Evolutionary conservation across 805 yeast genomes (phyloP).

Genomic region (Yarrowia phangngaensis): DNA sequence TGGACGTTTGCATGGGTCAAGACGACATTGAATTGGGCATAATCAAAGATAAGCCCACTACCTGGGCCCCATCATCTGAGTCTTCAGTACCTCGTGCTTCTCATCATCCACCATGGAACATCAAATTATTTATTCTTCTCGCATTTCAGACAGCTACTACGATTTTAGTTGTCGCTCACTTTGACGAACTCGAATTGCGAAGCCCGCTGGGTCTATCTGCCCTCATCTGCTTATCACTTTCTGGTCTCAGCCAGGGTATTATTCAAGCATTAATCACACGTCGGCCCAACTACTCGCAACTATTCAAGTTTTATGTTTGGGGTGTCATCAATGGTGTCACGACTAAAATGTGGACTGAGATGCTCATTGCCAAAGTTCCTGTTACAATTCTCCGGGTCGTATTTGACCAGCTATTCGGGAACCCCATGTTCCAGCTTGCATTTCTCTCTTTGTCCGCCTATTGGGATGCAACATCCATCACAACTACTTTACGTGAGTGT

Average conservation of each 20-base stretch:
- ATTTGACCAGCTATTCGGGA: conserved; percentile 39
- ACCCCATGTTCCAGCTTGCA: conserved; percentile 37
- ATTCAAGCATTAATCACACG: conserved; percentile 33
- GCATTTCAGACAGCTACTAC: conserved; percentile 1
- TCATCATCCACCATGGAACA: conserved; percentile 15
- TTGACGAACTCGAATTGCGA: conserved; percentile 6
- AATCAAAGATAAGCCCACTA: conserved; percentile 24
- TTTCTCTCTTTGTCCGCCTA: conserved; percentile 38
- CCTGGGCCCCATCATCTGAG: background rate
- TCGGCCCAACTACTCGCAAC: conserved; percentile 16
- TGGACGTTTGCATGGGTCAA: conserved; percentile 12
- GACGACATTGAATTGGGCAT: conserved; percentile 25
- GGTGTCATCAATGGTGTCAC: conserved; percentile 38
- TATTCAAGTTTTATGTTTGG: conserved; percentile 40
- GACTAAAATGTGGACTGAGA: conserved; percentile 40
- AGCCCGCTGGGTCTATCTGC: conserved; percentile 17
- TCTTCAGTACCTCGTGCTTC: background rate
- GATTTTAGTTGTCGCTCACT: conserved; percentile 6
- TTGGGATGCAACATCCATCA: conserved; percentile 45
- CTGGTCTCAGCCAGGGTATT: conserved; percentile 36
- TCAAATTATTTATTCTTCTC: background rate
- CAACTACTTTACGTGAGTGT: conserved; percentile 23
- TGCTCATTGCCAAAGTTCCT: conserved; percentile 33
- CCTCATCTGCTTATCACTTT: conserved; percentile 28
- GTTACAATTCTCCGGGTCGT: conserved; percentile 33